These are phyloP conservation scores for Clonostachys solani DNA, from an alignment of 2,329 filamentous ascomycete genomes.

Conservation along the genomic window DNA sequence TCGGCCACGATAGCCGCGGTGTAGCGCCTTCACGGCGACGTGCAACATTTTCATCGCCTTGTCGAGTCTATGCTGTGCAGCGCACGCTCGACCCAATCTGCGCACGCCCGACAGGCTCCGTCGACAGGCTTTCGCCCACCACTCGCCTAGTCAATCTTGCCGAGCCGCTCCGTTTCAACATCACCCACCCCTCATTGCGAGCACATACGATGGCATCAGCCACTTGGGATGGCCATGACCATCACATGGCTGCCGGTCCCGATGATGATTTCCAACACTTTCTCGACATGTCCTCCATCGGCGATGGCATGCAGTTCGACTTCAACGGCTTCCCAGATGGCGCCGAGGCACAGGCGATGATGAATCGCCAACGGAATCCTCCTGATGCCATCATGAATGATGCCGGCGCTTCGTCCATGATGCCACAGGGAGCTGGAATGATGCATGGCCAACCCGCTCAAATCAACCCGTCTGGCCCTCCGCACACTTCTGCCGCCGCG, in stretches of 20 bases:
- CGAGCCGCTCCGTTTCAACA: no score
- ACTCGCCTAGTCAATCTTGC: no score
- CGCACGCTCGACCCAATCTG: no score
- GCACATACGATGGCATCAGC: slow-evolving; percentile 44
- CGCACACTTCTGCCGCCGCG: slow-evolving; percentile 16
- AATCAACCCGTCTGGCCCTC: slow-evolving; percentile 31
- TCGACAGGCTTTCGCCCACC: no score
- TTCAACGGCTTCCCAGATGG: slow-evolving; percentile 49
- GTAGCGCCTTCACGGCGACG: no score
- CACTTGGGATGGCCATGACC: slow-evolving; percentile 53
- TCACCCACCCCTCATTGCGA: no score
- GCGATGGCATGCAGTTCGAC: slow-evolving; percentile 54
- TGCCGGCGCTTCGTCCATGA: slow-evolving; percentile 12
- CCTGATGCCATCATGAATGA: slow-evolving; percentile 6
- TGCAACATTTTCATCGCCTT: no score
- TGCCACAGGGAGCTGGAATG: slow-evolving; percentile 13
- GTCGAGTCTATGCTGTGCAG: no score
- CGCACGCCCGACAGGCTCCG: no score
- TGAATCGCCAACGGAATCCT: slow-evolving; percentile 19
- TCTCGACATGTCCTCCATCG: slow-evolving; percentile 52
- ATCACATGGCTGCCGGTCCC: slow-evolving; percentile 41
- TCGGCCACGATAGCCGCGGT: no score
- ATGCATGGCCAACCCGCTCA: slow-evolving; percentile 39
- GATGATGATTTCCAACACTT: slow-evolving; percentile 64
- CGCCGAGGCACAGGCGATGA: slow-evolving; percentile 20